These are phyloP conservation scores for Pelargonium nanum DNA, from an alignment of 345 rosid species.

Conservation along the genomic window DNA sequence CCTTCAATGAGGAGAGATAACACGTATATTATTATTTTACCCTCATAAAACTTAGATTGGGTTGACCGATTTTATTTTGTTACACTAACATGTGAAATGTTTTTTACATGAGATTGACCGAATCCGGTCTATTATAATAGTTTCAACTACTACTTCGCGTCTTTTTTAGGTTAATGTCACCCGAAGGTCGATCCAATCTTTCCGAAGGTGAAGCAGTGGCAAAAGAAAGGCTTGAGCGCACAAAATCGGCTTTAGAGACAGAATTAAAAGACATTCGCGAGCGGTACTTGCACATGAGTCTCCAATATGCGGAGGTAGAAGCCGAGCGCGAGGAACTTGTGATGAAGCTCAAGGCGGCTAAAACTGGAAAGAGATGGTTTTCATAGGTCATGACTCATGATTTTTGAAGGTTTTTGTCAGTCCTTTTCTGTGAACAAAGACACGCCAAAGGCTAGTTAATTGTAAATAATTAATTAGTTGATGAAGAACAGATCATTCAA, in stretches of 20 bases:
- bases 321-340: slow-evolving; percentile 49
- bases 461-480: neutral
- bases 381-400: neutral
- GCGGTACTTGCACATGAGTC: slow-evolving; percentile 48
- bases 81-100: no score
- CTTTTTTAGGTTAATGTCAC: slow-evolving; percentile 12
- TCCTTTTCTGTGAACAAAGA: no score
- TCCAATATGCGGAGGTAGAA: slow-evolving; percentile 53
- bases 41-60: no score
- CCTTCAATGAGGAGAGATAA: no score
- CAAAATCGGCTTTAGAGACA: slow-evolving; percentile 38
- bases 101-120: no score
- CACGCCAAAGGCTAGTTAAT: no score
- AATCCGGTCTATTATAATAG: neutral
- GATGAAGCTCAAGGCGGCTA: slow-evolving; percentile 41
- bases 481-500: neutral
- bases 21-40: no score
- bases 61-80: no score
- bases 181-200: slow-evolving; percentile 15
- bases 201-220: slow-evolving; percentile 28
- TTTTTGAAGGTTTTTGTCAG: no score
- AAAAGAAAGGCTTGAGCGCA: slow-evolving; percentile 34
- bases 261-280: slow-evolving; percentile 45
- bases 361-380: slow-evolving; percentile 33
- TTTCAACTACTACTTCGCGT: no score